Conservation (phyloP, 306 rosid species). For the Citrullus amarus region DNA sequence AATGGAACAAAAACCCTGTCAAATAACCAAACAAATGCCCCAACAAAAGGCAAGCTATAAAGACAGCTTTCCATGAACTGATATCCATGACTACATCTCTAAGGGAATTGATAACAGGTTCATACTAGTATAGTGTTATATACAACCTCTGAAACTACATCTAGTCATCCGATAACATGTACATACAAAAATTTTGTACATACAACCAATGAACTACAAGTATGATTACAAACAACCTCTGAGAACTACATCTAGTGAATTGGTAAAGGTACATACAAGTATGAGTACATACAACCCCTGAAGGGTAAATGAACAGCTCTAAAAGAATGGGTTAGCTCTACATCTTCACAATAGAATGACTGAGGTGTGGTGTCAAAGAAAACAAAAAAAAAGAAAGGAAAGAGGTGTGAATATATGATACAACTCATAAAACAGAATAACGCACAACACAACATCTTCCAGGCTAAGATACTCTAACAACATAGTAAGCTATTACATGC, state of each 20-base stretch:
- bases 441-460: slow-evolving; percentile 49
- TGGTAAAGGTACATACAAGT: slow-evolving; percentile 5
- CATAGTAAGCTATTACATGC: slow-evolving; percentile 33
- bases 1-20: background rate
- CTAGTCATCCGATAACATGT: background rate
- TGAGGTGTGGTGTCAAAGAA: slow-evolving; percentile 19
- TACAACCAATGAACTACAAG: background rate
- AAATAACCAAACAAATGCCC: background rate
- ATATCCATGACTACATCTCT: background rate
- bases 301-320: slow-evolving; percentile 23
- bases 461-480: slow-evolving; percentile 58
- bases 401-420: slow-evolving; percentile 18
- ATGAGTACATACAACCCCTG: slow-evolving; percentile 13
- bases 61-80: background rate
- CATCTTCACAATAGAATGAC: slow-evolving; percentile 23
- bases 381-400: background rate
- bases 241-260: background rate
- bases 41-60: background rate
- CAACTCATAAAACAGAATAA: slow-evolving; percentile 42
- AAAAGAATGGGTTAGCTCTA: slow-evolving; percentile 41
- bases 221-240: background rate
- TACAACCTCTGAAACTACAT: background rate
- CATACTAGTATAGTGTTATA: background rate
- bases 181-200: background rate
- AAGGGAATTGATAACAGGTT: background rate